Evolutionary conservation across 192 early-diverging fungal genomes (phyloP).

Genomic region (Bifiguratus adelaidae): DNA sequence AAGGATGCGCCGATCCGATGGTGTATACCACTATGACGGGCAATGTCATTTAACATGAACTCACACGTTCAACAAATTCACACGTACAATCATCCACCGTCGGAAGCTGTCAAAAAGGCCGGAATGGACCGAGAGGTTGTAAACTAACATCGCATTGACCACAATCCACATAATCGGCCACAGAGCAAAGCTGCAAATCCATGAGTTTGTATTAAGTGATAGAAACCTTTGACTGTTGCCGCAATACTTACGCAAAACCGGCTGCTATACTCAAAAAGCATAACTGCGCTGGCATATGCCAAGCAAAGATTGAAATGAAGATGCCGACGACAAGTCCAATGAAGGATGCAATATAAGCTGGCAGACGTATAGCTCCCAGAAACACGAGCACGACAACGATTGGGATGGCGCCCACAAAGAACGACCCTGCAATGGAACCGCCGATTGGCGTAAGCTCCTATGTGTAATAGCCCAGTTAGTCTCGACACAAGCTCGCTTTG

Average conservation of each 20-base stretch:
- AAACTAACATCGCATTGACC: conserved; percentile 22
- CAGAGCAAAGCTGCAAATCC: conserved; percentile 3
- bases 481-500: no score
- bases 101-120: conserved; percentile 27
- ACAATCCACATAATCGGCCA: conserved; percentile 35
- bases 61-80: no score
- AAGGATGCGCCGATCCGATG: conserved; percentile 16
- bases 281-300: conserved; percentile 24
- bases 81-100: conserved; percentile 23
- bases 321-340: conserved; percentile 22
- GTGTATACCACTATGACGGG: no score
- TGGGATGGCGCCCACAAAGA: conserved; percentile 25
- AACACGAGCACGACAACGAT: conserved; percentile 16
- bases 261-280: conserved; percentile 14
- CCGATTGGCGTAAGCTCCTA: conserved; percentile 16
- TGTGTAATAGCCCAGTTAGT: no score
- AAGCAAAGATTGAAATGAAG: conserved; percentile 24
- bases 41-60: no score
- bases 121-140: conserved; percentile 13
- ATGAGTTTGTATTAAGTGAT: neutral
- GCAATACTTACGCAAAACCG: conserved; percentile 12
- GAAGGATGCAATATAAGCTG: conserved; percentile 13
- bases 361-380: conserved; percentile 13
- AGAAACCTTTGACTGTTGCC: neutral
- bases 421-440: conserved; percentile 19